phyloP scores from a whole-genome alignment of 2,329 filamentous ascomycete species.

The Aspergillus calidoustus region DNA sequence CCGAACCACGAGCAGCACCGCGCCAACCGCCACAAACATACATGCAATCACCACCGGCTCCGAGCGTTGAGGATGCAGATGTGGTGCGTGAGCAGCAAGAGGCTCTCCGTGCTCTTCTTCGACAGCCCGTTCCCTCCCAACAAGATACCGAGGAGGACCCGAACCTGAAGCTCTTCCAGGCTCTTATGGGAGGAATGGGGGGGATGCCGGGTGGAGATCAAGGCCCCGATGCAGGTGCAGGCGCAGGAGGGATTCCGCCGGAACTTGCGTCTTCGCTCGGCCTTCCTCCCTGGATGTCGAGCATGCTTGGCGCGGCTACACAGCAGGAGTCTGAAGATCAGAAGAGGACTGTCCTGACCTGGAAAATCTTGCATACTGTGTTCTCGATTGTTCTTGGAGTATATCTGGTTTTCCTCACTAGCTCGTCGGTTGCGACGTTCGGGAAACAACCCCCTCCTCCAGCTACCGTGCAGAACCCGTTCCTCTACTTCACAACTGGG shows the following conservation, averaged over 20 bases:
- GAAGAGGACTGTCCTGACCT: slow-evolving; percentile 46
- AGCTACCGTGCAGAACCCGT: slow-evolving; percentile 51
- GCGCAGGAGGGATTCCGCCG: slow-evolving; percentile 10
- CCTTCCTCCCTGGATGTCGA: slow-evolving; percentile 45
- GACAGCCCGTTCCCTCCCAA: slow-evolving; percentile 33
- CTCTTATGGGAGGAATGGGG: slow-evolving; percentile 42
- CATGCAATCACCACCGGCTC: slow-evolving; percentile 7
- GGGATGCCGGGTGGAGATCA: slow-evolving; percentile 29
- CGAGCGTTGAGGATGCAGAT: slow-evolving; percentile 33
- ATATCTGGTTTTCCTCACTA: slow-evolving; percentile 53
- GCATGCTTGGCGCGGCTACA: slow-evolving; percentile 43
- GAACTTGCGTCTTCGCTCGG: slow-evolving; percentile 50
- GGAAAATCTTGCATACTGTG: slow-evolving; percentile 63
- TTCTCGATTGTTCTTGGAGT: slow-evolving; percentile 61
- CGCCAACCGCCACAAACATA: slow-evolving; percentile 21
- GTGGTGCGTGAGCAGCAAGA: slow-evolving; percentile 47
- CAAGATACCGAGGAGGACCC: slow-evolving; percentile 37
- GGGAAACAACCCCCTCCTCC: slow-evolving; percentile 49
- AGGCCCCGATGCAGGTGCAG: background rate
- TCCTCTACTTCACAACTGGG: slow-evolving; percentile 52
- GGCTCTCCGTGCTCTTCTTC: slow-evolving; percentile 47
- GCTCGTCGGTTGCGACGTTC: slow-evolving; percentile 42
- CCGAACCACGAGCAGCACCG: slow-evolving; percentile 13
- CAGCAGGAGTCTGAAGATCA: slow-evolving; percentile 44
- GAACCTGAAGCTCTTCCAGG: slow-evolving; percentile 42